Evolutionary conservation across 495 filamentous ascomycete genomes (phyloP), one percentile per base, ranked within the genome.

Genomic region (Daldinia loculata): DNA sequence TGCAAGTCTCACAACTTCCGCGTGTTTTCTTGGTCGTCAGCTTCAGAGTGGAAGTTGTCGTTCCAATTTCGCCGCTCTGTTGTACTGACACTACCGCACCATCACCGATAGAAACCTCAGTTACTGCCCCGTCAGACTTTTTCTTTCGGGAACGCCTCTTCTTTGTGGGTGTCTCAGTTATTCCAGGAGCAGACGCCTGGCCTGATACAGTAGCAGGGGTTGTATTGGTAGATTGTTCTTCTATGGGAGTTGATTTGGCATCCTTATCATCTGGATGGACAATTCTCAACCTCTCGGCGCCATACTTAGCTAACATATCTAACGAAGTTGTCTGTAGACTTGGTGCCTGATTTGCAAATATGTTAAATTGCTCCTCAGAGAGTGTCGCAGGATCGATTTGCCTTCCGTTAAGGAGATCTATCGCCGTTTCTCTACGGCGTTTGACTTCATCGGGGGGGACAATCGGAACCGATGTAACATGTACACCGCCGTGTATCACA

Each of bases 291-390:
- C 76, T 73, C 45, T 81, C 82, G 7, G 83, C 82, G 32, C 83
- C 83, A 41, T 84, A 81, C 57, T 71, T 80, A 3, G 75, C 69
- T 11, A 85, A 72, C 83, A 85, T 82, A 0, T 74, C 76, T 36
- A 85, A 58, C 0, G 83, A 85, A 14, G 78, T 76, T n/a, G 74
- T 55, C 59, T 85, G 83, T 52, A 84, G 58, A 9, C 80, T 76
- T 2, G 82, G 80, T 0, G 82, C 79, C 66, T 85, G 83, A 38
- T 85, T 85, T 15, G 81, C 78, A 59, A 85, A 84, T 19, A 84
- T 85, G 50, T 71, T 82, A 50, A 85, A 84, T 38, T 85, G 83
- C n/a, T 85, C 82, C 4, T 74, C 32, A 0, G 83, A 82, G 2
- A 85, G 71, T 0, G 82, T 80, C 17, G 66, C 55, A 2, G 82